Base-by-base conservation (phyloP, 2,329 filamentous ascomycete genomes). In the Arthrobotrys musiformis region DNA sequence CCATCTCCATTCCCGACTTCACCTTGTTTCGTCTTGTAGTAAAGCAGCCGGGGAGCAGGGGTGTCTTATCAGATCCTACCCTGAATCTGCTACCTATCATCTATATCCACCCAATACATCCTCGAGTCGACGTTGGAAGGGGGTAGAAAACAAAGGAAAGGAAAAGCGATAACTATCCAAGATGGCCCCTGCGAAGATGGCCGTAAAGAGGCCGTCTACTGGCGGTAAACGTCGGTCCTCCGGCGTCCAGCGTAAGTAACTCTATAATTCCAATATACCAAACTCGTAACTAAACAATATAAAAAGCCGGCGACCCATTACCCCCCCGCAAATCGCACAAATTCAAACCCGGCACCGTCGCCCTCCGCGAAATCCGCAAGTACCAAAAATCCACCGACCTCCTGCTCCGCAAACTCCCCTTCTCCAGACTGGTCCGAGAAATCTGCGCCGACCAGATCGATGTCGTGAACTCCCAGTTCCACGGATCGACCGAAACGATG, bases 331-430 rank as follows among this genome's bases (percentile, higher is more conserved):
- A 84, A 73, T 81, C 81, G 33, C 88, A 88, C 79, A 88, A 92
- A 79, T 93, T 93, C 82, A 88, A 86, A 70, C 92, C 92, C 0
- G 93, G 93, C 82, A 97, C 94, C 48, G 88, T 93, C 80, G 94
- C 95, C 66, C 88, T 98, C 68, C 91, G 92, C 84, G 94, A 98
- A 86, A 98, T 98, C 84, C 88, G 94, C 83, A 90, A 89, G 81
- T 96, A 96, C 84, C 95, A 98, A 85, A 92, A 90, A 84, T 92
- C 90, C 79, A 97, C 93, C 76, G 94, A 98, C 82, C 89, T 98
- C 30, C 86, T 98, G 60, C 88, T 98, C 80, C 87, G 88, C 80
- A 94, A 93, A 84, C 86, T 94, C 7, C 92, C 92, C 13, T 94
- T 95, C 84, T 88, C 92, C 80, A 89, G 92, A 83, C 86, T 95